A percentile compares a stretch with the other conserved stretches of the same genome.
Evolutionary conservation across 495 filamentous ascomycete species (phyloP).

Genomic region (Hypoxylon intermedium): DNA sequence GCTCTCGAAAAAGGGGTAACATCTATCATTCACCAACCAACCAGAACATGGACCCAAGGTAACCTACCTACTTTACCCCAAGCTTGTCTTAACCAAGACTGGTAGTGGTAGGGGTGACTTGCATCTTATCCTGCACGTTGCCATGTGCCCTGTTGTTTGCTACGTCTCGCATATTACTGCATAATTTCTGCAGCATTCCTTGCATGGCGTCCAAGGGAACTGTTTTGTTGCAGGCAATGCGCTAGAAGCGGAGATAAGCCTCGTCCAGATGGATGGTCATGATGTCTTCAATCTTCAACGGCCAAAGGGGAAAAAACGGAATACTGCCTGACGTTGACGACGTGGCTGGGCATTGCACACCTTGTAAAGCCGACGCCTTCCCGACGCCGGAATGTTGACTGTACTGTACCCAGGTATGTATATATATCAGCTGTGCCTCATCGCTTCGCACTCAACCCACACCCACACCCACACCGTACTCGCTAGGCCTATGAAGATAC

Average conservation of each 20-base stretch:
- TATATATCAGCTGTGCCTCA: conserved; percentile 13
- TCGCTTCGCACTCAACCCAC: not conserved
- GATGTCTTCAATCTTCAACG: conserved; percentile 21
- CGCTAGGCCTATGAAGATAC: not conserved
- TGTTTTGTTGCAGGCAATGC: conserved; percentile 4
- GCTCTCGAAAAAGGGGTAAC: not conserved
- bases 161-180: conserved; percentile 16
- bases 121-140: conserved; percentile 12
- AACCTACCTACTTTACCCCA: not conserved
- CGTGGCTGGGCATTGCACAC: not conserved
- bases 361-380: conserved; percentile 8
- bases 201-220: conserved; percentile 11
- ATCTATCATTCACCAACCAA: conserved; percentile 15
- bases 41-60: conserved; percentile 3
- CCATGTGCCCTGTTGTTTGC: conserved; percentile 16
- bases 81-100: conserved; percentile 17
- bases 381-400: not conserved
- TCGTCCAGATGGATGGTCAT: conserved; percentile 10
- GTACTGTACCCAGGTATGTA: not conserved
- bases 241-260: not conserved
- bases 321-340: conserved; percentile 2
- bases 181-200: conserved; percentile 23
- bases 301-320: conserved; percentile 21
- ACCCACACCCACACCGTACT: not conserved
- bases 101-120: conserved; percentile 22